These are phyloP conservation scores for Phytophthora tentaculata DNA, from an alignment of 352 stramenopile species.

Conservation along the genomic window DNA sequence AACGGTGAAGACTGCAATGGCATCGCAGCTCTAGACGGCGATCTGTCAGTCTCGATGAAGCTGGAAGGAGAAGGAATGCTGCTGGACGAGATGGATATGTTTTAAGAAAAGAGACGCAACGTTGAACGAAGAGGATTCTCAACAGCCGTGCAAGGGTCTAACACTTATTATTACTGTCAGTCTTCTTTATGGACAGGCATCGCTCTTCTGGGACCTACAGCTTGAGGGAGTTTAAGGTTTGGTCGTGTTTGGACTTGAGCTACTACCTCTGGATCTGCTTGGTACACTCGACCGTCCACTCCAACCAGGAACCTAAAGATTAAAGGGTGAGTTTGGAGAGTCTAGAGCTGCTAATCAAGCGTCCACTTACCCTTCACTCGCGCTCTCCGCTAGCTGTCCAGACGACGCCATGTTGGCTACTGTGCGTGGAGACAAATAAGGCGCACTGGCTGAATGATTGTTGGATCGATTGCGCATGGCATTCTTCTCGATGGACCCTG, in stretches of 20 bases:
- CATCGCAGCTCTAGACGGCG: slow-evolving; percentile 77
- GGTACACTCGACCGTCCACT: slow-evolving; percentile 84
- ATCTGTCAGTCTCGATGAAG: slow-evolving; percentile 80
- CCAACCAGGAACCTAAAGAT: slow-evolving; percentile 72
- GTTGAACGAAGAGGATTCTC: background rate
- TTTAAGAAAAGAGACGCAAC: slow-evolving; percentile 45
- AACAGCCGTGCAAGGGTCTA: slow-evolving; percentile 2
- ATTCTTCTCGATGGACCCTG: slow-evolving; percentile 48
- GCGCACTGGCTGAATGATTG: slow-evolving; percentile 53
- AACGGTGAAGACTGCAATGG: slow-evolving; percentile 74
- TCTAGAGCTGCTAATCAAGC: background rate
- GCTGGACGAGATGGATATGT: slow-evolving; percentile 88
- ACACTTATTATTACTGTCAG: slow-evolving; percentile 18
- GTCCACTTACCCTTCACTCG: slow-evolving; percentile 66
- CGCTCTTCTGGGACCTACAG: slow-evolving; percentile 34
- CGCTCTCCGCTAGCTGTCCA: slow-evolving; percentile 52
- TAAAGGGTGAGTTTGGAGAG: slow-evolving; percentile 14
- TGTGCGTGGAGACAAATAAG: slow-evolving; percentile 38
- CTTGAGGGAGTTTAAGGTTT: slow-evolving; percentile 54
- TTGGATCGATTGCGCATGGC: slow-evolving; percentile 43
- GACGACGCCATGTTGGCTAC: slow-evolving; percentile 28
- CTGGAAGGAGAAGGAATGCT: slow-evolving; percentile 86
- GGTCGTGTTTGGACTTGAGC: slow-evolving; percentile 54
- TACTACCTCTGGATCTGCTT: slow-evolving; percentile 73
- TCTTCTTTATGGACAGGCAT: slow-evolving; percentile 31